Percentiles rank a stretch among this genome's conserved stretches.
Evolutionary conservation across 352 stramenopile genomes (phyloP).

Genomic region (Pythium apleroticum): DNA sequence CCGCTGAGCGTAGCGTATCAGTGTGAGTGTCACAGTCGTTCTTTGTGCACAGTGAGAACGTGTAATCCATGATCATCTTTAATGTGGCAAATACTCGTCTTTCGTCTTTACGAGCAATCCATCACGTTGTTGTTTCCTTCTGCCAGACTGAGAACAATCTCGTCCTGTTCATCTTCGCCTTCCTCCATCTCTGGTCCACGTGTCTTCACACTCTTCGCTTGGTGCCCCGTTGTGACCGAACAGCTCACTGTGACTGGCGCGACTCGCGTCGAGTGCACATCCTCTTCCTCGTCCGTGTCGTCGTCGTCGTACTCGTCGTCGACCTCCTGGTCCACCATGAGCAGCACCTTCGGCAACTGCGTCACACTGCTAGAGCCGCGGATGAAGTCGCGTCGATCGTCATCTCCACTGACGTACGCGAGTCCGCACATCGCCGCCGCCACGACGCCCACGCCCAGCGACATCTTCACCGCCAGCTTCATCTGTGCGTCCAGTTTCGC

Average conservation of each 20-base stretch:
- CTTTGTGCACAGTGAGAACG: too few species aligned
- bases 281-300: constrained; percentile 24
- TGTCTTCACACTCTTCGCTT: background rate
- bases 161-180: background rate
- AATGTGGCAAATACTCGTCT: background rate
- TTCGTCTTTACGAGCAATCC: background rate
- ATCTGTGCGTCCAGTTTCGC: background rate
- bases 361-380: background rate
- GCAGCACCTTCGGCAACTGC: constrained; percentile 2
- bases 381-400: constrained; percentile 18
- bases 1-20: background rate
- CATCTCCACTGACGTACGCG: constrained; percentile 7
- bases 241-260: background rate
- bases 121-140: background rate
- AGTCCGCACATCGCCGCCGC: constrained; percentile 6
- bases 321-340: constrained; percentile 16
- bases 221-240: background rate
- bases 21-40: too few species aligned
- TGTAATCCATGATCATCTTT: background rate
- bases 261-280: background rate
- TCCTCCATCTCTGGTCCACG: background rate
- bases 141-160: background rate
- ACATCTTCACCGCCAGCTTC: constrained; percentile 12
- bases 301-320: constrained; percentile 21
- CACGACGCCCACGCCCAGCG: constrained; percentile 8